Conservation (phyloP, 768 basidiomycete genomes). For the Holtermannia corniformis region DNA sequence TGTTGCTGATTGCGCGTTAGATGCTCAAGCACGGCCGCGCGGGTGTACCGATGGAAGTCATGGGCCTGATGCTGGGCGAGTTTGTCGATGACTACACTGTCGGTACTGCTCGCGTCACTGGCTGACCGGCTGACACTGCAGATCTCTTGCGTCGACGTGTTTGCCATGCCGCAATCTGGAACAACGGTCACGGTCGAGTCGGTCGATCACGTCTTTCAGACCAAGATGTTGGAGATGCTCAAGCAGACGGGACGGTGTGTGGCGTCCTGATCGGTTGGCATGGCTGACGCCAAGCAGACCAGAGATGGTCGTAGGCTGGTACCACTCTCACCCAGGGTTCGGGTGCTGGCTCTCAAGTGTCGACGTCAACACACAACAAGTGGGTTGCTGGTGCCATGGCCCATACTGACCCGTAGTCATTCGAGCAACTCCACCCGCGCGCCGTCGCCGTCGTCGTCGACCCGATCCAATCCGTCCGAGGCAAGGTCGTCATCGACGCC, state of each 20-base stretch:
- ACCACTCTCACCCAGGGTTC: conserved; percentile 98
- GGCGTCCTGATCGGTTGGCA: not conserved
- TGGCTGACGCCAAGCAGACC: conserved; percentile 49
- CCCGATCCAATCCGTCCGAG: conserved; percentile 86
- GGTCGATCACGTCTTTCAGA: conserved; percentile 97
- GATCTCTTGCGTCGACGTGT: conserved; percentile 73
- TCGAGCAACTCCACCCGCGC: conserved; percentile 83
- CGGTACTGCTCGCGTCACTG: conserved; percentile 2
- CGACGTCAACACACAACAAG: conserved; percentile 98
- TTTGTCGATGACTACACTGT: conserved; percentile 90
- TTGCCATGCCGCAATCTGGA: conserved; percentile 97
- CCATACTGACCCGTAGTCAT: conserved; percentile 56
- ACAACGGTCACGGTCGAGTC: conserved; percentile 97
- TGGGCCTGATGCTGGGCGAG: conserved; percentile 88
- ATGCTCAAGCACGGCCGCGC: conserved; percentile 99
- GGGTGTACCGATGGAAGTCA: conserved; percentile 98
- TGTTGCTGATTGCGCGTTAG: conserved; percentile 44
- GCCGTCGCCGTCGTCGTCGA: conserved; percentile 97
- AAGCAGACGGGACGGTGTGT: conserved; percentile 94
- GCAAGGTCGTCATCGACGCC: conserved; percentile 96
- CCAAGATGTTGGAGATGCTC: conserved; percentile 96
- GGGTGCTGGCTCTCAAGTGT: conserved; percentile 99
- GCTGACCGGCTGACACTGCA: conserved; percentile 4
- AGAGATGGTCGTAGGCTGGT: conserved; percentile 99
- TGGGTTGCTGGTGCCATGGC: conserved; percentile 38